Percentiles rank a stretch among this genome's conserved stretches.
These are phyloP conservation scores for Martensiomyces pterosporus DNA, from an alignment of 192 early-diverging fungal genomes.

Conservation along the genomic window DNA sequence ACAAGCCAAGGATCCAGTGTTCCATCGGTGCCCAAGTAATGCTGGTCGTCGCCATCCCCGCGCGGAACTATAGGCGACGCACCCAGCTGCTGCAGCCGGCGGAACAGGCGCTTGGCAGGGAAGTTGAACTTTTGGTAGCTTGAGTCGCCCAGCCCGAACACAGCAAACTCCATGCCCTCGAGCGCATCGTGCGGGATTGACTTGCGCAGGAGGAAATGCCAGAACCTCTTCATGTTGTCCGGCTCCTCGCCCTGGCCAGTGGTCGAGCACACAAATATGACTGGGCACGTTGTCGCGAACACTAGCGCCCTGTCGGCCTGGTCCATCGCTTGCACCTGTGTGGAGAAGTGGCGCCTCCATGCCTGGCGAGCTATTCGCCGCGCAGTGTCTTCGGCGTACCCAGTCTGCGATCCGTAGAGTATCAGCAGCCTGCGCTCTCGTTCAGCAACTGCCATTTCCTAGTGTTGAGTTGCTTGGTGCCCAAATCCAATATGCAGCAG, in stretches of 20 bases:
- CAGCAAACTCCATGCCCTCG: constrained; percentile 66
- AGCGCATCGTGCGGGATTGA: constrained; percentile 64
- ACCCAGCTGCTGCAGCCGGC: constrained; percentile 81
- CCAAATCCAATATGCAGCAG: too few relatives aligned
- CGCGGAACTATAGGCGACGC: constrained; percentile 61
- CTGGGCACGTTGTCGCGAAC: constrained; percentile 2
- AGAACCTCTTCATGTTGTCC: constrained; percentile 90
- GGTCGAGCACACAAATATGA: constrained; percentile 85
- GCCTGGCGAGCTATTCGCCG: constrained; percentile 77
- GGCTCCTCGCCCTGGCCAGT: constrained; percentile 93
- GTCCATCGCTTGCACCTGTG: constrained; percentile 70
- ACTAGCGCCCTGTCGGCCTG: constrained; percentile 58
- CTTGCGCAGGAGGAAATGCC: constrained; percentile 87
- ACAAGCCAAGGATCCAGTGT: constrained; percentile 85
- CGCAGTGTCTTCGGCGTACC: constrained; percentile 87
- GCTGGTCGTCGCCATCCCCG: constrained; percentile 95
- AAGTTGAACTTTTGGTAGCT: constrained; percentile 92
- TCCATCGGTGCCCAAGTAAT: constrained; percentile 88
- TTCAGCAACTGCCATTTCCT: constrained; percentile 5
- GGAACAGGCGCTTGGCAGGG: constrained; percentile 87
- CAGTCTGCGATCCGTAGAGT: constrained; percentile 91
- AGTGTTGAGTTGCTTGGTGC: too few relatives aligned
- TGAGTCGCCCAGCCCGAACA: constrained; percentile 95
- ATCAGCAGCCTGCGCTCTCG: constrained; percentile 55
- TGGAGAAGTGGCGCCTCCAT: constrained; percentile 66